Evolutionary conservation across 805 yeast genomes (phyloP), one percentile per base, ranked within the genome.

Genomic region (Zygotorulaspora florentina): DNA sequence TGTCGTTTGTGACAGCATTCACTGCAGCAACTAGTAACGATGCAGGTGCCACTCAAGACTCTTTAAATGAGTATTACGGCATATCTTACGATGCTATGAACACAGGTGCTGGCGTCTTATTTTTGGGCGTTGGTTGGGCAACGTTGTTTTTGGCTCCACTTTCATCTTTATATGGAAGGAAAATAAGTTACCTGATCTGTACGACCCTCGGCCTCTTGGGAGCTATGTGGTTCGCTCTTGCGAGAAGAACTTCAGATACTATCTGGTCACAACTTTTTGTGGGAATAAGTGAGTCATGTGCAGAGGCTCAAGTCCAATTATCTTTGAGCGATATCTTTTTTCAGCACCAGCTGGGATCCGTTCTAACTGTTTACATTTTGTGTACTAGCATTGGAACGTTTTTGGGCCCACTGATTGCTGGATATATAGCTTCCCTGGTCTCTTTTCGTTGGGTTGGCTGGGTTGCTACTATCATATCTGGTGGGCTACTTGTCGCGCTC

Each of bases 381-480:
- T 81, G 87, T 20, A 81, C 88, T 3, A 80, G 89, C 28, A 76
- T 81, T 11, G 91, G 93, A 44, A 83, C 90, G 1, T 86, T 81
- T 59, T 66, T 86, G 48, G 91, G 93, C 2, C 95, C 95, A 1
- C 66, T 87, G 43, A 74, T 85, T 52, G 90, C 88, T 15, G 89
- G 88, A n/a, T 79, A 81, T 55, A 78, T 85, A 52, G 76, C 81
- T 8, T 73, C 77, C 37, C 66, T 74, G 37, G 70, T 76, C 23
- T 74, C 79, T n/a, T 87, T 85, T 68, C 71, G 85, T 56, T 87
- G 95, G 95, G 87, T 85, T 6, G 88, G 89, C 28, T 81, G 81
- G 75, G 59, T 73, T 52, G 81, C 79, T 12, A 79, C 77, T 6
- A 84, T 86, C 26, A 73, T 81, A 46, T 80, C 83, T 9, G 89